Base-by-base conservation (phyloP, 2,329 filamentous ascomycete species). In the Botrytis galanthina region DNA sequence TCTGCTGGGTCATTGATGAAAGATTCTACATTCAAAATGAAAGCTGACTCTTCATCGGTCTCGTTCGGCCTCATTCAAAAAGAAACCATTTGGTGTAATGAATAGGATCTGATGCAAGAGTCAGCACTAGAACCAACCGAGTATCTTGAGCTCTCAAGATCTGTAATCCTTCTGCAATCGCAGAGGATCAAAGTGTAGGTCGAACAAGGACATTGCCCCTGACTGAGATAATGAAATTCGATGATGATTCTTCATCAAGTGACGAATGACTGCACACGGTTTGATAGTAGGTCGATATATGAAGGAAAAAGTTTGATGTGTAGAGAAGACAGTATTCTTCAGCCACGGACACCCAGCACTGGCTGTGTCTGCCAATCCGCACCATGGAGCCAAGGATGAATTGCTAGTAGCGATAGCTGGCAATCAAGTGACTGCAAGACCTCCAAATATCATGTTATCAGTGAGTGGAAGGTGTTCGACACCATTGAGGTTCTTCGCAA, bases 11-110 rank as follows among this genome's bases (percentile, higher is more conserved):
- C 44, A 35, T 57, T 42, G 48, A 37, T 57, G 48, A 57, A 57
- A 57, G 42, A 16, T 57, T 57, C 35, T n/a, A n/a, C 18, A 68
- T 57, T 68, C 66, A 32, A 57, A 32, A 32, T 57, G 66, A 57
- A 26, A 68, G 66, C 66, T 68, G 66, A 57, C 66, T 57, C 18
- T 57, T 22, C 6, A 22, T 68, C 48, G 48, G n/a, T 68, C 35
- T 68, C 48, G 39, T 51, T 68, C 66, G 35, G 66, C 66, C 26
- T 68, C 35, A 57, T 42, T 42, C 48, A 48, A 68, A 16, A 32
- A 22, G 35, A 22, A 57, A 16, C 29, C 39, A 42, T 42, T 20
- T 68, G 18, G 35, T 57, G n/a, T 12, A 22, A 29, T 57, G 26
- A 57, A 57, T 39, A 48, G 39, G 35, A 29, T 54, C 39, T 29